phyloP scores from a whole-genome alignment of 2,329 filamentous ascomycete genomes.

The Penicillium olsonii region DNA sequence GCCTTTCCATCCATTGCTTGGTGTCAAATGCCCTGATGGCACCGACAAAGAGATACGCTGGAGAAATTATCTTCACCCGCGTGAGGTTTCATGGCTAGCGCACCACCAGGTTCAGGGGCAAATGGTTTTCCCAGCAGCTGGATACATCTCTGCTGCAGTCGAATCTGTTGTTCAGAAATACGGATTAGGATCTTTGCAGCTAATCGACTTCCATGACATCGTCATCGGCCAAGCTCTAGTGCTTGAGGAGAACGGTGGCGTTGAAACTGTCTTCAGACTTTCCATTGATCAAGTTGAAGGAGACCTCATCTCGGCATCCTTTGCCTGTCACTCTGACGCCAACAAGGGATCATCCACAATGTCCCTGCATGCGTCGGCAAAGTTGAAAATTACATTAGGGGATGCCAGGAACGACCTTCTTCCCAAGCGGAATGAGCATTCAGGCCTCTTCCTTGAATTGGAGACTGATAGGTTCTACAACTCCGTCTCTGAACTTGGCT shows the following conservation, averaged over 20 bases:
- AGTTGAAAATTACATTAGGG: slow-evolving; percentile 13
- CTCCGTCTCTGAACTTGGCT: slow-evolving; percentile 25
- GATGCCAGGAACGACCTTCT: slow-evolving; percentile 8
- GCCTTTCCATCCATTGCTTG: slow-evolving; percentile 22
- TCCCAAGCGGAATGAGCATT: not conserved
- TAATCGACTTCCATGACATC: slow-evolving; percentile 27
- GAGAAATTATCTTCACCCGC: slow-evolving; percentile 31
- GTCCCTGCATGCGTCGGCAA: slow-evolving; percentile 19
- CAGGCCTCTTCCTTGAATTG: slow-evolving; percentile 14
- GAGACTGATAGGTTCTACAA: slow-evolving; percentile 29
- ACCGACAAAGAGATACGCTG: slow-evolving; percentile 28
- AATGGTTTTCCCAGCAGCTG: slow-evolving; percentile 33
- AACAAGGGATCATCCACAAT: slow-evolving; percentile 18
- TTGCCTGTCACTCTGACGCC: slow-evolving; percentile 21
- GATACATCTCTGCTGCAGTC: slow-evolving; percentile 29
- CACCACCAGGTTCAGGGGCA: slow-evolving; percentile 37
- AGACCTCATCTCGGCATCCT: slow-evolving; percentile 9
- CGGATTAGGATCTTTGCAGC: slow-evolving; percentile 14
- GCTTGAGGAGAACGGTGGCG: slow-evolving; percentile 24
- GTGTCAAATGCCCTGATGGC: slow-evolving; percentile 20
- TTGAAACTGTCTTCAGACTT: slow-evolving; percentile 25
- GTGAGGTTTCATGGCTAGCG: slow-evolving; percentile 36
- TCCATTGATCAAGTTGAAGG: slow-evolving; percentile 9
- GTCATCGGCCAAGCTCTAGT: slow-evolving; percentile 28
- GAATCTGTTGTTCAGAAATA: slow-evolving; percentile 23